Evolutionary conservation across 495 filamentous ascomycete genomes (phyloP), one percentile per base, ranked within the genome.

Genomic region (Penicillium diatomitis): DNA sequence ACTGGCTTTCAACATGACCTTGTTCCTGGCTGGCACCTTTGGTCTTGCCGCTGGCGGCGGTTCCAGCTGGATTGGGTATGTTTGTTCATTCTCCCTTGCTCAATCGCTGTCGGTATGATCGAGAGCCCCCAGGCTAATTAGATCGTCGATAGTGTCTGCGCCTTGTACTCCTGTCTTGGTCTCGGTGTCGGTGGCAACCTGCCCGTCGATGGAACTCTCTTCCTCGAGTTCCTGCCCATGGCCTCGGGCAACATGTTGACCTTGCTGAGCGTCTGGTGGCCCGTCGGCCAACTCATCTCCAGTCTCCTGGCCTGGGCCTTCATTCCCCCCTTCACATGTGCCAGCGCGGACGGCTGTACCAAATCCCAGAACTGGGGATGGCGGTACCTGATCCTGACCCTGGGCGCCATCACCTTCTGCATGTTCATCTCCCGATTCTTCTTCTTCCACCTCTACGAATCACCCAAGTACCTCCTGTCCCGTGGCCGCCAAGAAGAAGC

Each of bases 391-490:
- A 68, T 85, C 50, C 69, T 87, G 38, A 74, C 79, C 6, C 72
- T 88, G 47, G 88, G 88, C 31, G 82, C 79, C 3, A 61, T 92
- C 28, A 90, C 86, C 1, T 70, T 91, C 31, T 46, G 75, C 47
- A 77, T 80, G 72, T 91, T 88, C 62, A 44, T 81, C 40, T 63
- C 81, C 31, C 85, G 88, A 5, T 88, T 90, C 67, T 74, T 86
- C 51, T 68, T 81, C 44, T 94, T 94, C 66, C 81, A 83, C 34
- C 77, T 94, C 11, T 87, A 79, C 61, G 88, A 92, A 64, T 87
- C 83, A 5, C 88, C 88, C 28, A 94, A 91, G 64, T 90, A 77
- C 57, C 62, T 90, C 32, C 83, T 91, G 61, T 81, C 82, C 3
- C 77, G 80, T 38, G 86, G 85, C 3, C 69, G 75, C 20, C 84